A percentile compares a stretch with the other conserved stretches of the same genome.
Evolutionary conservation across 2,329 filamentous ascomycete species (phyloP).

Genomic region (Cytospora chrysosperma): DNA sequence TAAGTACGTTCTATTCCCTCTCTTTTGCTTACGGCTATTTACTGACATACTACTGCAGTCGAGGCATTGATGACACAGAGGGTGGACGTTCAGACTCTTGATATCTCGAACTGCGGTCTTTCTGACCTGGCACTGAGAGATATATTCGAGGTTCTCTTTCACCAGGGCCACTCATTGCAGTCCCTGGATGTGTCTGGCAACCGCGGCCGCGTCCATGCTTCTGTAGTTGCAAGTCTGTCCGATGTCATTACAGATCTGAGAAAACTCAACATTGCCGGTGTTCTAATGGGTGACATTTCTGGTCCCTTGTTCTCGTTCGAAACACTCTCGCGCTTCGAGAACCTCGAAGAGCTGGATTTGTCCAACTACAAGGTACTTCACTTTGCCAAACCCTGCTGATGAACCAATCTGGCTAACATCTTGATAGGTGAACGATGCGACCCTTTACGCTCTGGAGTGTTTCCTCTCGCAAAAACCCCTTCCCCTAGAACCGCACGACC

Average conservation of each 20-base stretch:
- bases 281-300: conserved; percentile 46
- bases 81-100: conserved; percentile 46
- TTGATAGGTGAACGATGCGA: conserved; percentile 49
- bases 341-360: conserved; percentile 54
- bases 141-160: conserved; percentile 47
- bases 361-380: conserved; percentile 52
- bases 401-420: background rate
- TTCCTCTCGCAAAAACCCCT: conserved; percentile 38
- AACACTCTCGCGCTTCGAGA: conserved; percentile 41
- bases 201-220: conserved; percentile 49
- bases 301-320: conserved; percentile 48
- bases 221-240: conserved; percentile 45
- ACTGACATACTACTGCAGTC: conserved; percentile 24
- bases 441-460: conserved; percentile 45
- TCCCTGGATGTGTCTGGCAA: conserved; percentile 54
- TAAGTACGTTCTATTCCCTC: conserved; percentile 40
- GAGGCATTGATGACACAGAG: conserved; percentile 32
- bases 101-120: conserved; percentile 52
- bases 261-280: conserved; percentile 50
- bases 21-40: conserved; percentile 11
- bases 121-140: conserved; percentile 48
- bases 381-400: background rate
- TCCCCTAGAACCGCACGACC: conserved; percentile 4
- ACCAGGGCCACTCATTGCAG: conserved; percentile 46
- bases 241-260: conserved; percentile 44